These are phyloP conservation scores for Prosopis cineraria DNA, from an alignment of 306 rosid genomes.

Conservation along the genomic window DNA sequence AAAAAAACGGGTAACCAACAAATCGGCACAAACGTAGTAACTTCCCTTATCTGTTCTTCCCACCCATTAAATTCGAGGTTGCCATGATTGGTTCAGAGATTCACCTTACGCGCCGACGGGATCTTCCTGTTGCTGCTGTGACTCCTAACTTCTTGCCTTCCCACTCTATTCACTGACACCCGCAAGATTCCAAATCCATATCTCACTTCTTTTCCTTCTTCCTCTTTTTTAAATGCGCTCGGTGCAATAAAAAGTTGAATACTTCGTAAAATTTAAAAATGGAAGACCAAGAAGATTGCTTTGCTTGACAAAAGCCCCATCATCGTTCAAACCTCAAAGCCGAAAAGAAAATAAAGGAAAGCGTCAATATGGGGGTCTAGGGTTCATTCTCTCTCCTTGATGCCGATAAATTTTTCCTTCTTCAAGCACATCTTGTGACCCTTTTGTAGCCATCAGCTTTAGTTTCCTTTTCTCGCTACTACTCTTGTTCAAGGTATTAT, in stretches of 20 bases:
- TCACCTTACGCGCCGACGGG: neutral
- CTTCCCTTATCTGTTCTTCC: neutral
- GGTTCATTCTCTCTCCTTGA: slow-evolving; percentile 29
- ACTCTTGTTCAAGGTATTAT: neutral
- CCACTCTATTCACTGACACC: slow-evolving; percentile 19
- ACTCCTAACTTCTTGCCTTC: slow-evolving; percentile 1
- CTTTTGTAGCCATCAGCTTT: neutral
- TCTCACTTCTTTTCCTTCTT: slow-evolving; percentile 12
- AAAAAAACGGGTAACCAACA: neutral
- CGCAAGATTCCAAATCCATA: slow-evolving; percentile 11
- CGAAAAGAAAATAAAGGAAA: neutral
- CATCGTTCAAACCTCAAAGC: neutral
- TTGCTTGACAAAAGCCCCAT: neutral
- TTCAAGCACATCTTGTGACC: slow-evolving; percentile 27
- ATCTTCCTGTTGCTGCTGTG: neutral
- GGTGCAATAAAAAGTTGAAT: neutral
- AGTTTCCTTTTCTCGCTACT: neutral
- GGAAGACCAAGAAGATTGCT: neutral
- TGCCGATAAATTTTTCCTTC: slow-evolving; percentile 11
- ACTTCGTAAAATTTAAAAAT: neutral
- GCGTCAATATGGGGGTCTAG: slow-evolving; percentile 33
- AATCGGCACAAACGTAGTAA: neutral
- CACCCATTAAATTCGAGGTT: neutral
- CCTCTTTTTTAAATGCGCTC: too few species aligned
- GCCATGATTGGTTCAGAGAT: neutral